Evolutionary conservation across 164 flowering plant species (phyloP), one percentile per base, ranked within the genome.

Genomic region (Vitis rupestris): DNA sequence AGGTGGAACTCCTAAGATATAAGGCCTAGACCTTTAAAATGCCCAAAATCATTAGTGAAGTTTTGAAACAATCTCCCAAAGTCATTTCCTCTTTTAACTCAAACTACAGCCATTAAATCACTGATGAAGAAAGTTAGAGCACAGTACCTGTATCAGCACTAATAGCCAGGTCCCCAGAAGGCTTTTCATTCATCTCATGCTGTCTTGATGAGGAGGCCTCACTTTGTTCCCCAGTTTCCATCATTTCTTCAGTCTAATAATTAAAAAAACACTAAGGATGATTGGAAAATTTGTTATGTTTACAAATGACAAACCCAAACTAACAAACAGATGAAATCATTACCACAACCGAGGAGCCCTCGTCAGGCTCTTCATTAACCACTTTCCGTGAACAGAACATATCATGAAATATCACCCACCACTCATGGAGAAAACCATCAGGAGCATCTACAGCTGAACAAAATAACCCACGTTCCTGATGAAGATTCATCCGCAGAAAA

Each of bases 351-450:
- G 31, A 4, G 19, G 55, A 12, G 19, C 30, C 55, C 55, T 3
- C 8, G 3, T 9, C 19, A 19, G 1, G 16, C 55, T 63, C 37
- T 3, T 48, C 15, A 63, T 19, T 49, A 6, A 10, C 10, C 14
- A 7, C 2, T 8, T 50, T n/a, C 47, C 19, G 11, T 30, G 68
- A 15, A 15, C 15, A 1, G 17, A 52, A 65, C 27, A 65, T 65
- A 12, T 65, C 68, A 37, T 29, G 31, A 9, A 65, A 65, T 29
- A 15, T 53, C 27, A 30, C 16, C 68, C 68, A 65, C 68, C 59
- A 65, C 30, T 65, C 68, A 53, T 65, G 59, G 27, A 65, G 59
- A 65, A 65, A 65, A n/a, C 68, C 68, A 53, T 53, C 68, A 29
- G 68, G 68, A 31, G 31, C 50, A 65, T 65, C 59, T 29, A 65